Conservation (phyloP, 1,284 basidiomycete species). For the Boletus smithii region DNA sequence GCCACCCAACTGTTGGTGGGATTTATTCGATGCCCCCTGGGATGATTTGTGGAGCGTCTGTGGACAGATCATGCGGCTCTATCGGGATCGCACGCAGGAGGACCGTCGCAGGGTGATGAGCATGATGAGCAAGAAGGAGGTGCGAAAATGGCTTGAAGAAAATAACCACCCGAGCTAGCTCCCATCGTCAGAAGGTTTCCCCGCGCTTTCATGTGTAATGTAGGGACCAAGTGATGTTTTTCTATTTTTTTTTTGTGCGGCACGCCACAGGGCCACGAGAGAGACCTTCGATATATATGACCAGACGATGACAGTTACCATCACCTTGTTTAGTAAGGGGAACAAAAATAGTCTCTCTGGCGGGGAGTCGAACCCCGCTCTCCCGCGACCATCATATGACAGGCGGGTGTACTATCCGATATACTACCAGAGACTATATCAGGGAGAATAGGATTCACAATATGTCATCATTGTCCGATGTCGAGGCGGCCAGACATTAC, state of each 20-base stretch:
- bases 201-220: not conserved
- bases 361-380: slow-evolving; percentile 46
- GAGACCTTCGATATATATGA: too few relatives aligned
- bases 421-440: slow-evolving; percentile 41
- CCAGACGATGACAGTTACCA: too few relatives aligned
- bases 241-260: not conserved
- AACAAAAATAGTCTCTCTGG: slow-evolving; percentile 34
- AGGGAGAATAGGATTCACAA: too few relatives aligned
- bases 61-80: slow-evolving; percentile 78
- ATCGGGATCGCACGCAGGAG: slow-evolving; percentile 45
- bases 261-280: too few relatives aligned
- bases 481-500: too few relatives aligned
- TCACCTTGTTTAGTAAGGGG: too few relatives aligned
- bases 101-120: slow-evolving; percentile 42
- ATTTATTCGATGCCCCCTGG: slow-evolving; percentile 82
- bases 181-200: not conserved
- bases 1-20: slow-evolving; percentile 76
- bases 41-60: slow-evolving; percentile 82
- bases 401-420: slow-evolving; percentile 46
- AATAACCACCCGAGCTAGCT: slow-evolving; percentile 19
- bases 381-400: slow-evolving; percentile 36
- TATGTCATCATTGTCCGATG: too few relatives aligned
- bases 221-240: not conserved
- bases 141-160: slow-evolving; percentile 72
- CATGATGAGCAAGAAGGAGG: slow-evolving; percentile 66